Evolutionary conservation across 2,329 filamentous ascomycete species (phyloP).

Genomic region (Fusarium abutilonis): DNA sequence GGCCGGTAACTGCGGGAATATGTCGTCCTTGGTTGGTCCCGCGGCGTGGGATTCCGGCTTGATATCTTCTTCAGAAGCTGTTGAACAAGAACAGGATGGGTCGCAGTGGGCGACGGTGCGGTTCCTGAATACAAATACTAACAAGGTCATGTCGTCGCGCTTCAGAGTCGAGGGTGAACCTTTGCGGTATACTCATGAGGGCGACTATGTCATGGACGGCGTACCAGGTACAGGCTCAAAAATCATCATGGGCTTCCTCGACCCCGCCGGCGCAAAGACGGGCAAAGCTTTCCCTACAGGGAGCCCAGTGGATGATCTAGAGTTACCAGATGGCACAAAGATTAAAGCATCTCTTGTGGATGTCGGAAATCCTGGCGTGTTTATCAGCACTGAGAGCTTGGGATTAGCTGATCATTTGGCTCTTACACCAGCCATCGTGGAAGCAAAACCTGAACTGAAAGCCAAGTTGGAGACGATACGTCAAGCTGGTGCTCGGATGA

Average conservation of each 20-base stretch:
- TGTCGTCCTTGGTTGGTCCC: constrained; percentile 73
- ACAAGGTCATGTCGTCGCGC: constrained; percentile 67
- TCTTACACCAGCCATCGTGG: constrained; percentile 64
- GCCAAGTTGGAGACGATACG: constrained; percentile 65
- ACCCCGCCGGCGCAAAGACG: constrained; percentile 72
- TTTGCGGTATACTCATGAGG: constrained; percentile 48
- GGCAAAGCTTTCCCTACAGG: constrained; percentile 63
- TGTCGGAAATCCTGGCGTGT: constrained; percentile 71
- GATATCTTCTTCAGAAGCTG: constrained; percentile 21
- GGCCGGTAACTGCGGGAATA: constrained; percentile 80
- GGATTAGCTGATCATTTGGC: constrained; percentile 56
- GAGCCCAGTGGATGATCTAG: constrained; percentile 61
- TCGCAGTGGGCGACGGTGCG: constrained; percentile 59
- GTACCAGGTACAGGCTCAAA: constrained; percentile 67
- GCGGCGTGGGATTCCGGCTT: constrained; percentile 49
- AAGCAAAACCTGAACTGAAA: constrained; percentile 56
- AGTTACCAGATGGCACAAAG: constrained; percentile 48
- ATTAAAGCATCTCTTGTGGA: constrained; percentile 68
- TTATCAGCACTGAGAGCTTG: constrained; percentile 65
- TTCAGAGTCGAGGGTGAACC: constrained; percentile 61
- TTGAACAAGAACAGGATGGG: constrained; percentile 39
- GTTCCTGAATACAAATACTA: constrained; percentile 77
- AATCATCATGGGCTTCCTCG: constrained; percentile 68
- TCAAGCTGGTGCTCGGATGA: constrained; percentile 64
- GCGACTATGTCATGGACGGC: constrained; percentile 71